Base-by-base conservation (phyloP, 305 asterid genomes). In the Caryopteris hybrid region DNA sequence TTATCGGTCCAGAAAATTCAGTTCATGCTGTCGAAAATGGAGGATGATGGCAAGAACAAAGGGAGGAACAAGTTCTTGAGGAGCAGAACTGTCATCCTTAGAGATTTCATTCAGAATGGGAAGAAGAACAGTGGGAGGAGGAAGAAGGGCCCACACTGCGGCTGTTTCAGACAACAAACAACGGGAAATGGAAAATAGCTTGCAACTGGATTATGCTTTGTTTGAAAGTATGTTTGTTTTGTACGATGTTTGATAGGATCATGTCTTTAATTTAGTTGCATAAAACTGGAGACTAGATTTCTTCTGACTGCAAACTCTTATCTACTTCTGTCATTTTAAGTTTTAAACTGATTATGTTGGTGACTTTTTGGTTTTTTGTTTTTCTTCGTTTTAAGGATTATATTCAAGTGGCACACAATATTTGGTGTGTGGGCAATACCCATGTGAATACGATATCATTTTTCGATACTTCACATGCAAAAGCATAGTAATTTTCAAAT, bases 1-100 rank as follows among this genome's bases (percentile, higher is more conserved):
- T 29, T 86, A 51, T 96, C 87, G 78, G 79, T 91, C 55, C 97
- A 89, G 80, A 94, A 82, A 67, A 86, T 94, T 21, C 95, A 86
- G 76, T 85, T 79, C 61, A 33, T 84, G 16, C 20, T 94, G 87
- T 72, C 85, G 79, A 86, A 83, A 64, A 52, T 83, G 71, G 97
- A 88, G 20, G 97, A 86, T 7, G 99, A 86, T 17, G 79, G 84
- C 79, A 89, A 83, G 47, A 79, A 42, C 71, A 86, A 78, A 71
- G 87, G 80, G 64, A 86, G 70, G 31, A 76, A 69, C 77, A 81
- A 80, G 70, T 82, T 88, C 74, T 82, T 88, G 47, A 74, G 64
- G 74, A 83, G 77, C 74, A 87, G 75, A 70, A 87, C 86, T 33
- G 62, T 89, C 25, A 63, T 95, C 61, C 76, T 91, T 79, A 86